A percentile compares a stretch with the other conserved stretches of the same genome.
phyloP scores from a whole-genome alignment of 768 basidiomycete genomes.

The Suillus decipiens region DNA sequence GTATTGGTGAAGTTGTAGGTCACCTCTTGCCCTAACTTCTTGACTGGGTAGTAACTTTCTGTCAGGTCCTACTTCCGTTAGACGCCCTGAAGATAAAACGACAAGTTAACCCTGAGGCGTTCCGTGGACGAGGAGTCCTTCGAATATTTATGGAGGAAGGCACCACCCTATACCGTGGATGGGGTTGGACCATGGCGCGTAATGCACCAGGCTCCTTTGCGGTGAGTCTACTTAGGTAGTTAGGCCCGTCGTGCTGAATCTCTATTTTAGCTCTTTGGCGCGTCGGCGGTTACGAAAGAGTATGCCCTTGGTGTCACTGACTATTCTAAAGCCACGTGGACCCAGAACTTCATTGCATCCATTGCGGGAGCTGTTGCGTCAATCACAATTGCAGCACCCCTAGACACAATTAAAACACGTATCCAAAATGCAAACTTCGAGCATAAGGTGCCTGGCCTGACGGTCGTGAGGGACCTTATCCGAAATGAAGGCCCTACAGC shows the following conservation, averaged over 20 bases:
- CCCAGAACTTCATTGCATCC: constrained; percentile 95
- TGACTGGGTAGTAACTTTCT: background rate
- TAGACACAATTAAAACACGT: constrained; percentile 95
- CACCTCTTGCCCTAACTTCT: background rate
- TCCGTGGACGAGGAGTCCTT: constrained; percentile 89
- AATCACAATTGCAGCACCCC: constrained; percentile 93
- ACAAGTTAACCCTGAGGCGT: constrained; percentile 97
- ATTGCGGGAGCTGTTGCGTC: constrained; percentile 93
- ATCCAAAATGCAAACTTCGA: constrained; percentile 99
- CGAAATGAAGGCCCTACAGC: constrained; percentile 81
- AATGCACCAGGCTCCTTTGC: constrained; percentile 97
- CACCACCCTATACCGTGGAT: constrained; percentile 89
- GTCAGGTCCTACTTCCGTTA: constrained; percentile 86
- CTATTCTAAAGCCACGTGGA: constrained; percentile 95
- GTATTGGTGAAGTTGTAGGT: constrained; percentile 91
- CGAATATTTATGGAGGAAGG: constrained; percentile 93
- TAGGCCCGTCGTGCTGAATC: background rate
- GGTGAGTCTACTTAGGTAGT: constrained; percentile 46
- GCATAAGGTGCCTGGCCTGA: constrained; percentile 74
- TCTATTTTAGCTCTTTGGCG: constrained; percentile 87
- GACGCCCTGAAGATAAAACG: constrained; percentile 99
- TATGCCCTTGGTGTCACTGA: constrained; percentile 87
- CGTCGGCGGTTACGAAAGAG: constrained; percentile 93
- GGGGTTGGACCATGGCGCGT: constrained; percentile 98
- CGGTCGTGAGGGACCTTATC: constrained; percentile 82